Percentiles rank a stretch among this genome's conserved stretches.
Conservation (phyloP, 192 early-diverging fungal species). For the Coemansia sp. region DNA sequence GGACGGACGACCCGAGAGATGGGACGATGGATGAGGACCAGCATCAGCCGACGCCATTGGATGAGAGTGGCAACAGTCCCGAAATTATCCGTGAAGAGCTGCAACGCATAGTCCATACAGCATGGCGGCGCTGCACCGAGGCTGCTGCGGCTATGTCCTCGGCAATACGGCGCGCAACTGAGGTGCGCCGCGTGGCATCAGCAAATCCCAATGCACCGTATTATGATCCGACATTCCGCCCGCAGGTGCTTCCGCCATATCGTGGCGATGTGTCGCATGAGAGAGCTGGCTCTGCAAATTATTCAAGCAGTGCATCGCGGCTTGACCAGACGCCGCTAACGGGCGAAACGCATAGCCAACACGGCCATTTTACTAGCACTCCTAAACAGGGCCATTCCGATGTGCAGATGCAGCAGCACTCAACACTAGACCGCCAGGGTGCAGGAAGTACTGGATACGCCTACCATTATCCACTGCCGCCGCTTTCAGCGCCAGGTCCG, state of each 20-base stretch:
- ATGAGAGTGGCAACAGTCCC: constrained; percentile 44
- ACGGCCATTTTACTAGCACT: constrained; percentile 2
- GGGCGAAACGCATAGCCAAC: constrained; percentile 30
- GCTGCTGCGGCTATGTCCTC: constrained; percentile 47
- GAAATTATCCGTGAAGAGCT: constrained; percentile 49
- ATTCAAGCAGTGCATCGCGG: constrained; percentile 7
- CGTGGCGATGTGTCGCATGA: constrained; percentile 33
- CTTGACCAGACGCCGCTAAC: constrained; percentile 13
- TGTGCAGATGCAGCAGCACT: background rate
- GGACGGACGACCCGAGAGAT: constrained; percentile 6
- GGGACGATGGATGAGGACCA: constrained; percentile 12
- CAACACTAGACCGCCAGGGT: constrained; percentile 13
- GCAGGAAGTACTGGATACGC: constrained; percentile 6
- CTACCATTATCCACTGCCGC: constrained; percentile 16
- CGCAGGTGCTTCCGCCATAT: constrained; percentile 43
- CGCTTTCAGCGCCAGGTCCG: constrained; percentile 8
- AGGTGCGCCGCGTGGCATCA: constrained; percentile 31
- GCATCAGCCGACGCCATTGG: constrained; percentile 19
- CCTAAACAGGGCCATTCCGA: constrained; percentile 16
- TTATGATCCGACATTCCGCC: constrained; percentile 50
- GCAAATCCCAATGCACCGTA: constrained; percentile 30
- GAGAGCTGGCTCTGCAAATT: background rate
- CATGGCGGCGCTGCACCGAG: constrained; percentile 51
- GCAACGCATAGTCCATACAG: constrained; percentile 46
- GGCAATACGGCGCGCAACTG: constrained; percentile 32